Evolutionary conservation across 495 filamentous ascomycete species (phyloP).

Genomic region (Thermothielavioides terrestris): DNA sequence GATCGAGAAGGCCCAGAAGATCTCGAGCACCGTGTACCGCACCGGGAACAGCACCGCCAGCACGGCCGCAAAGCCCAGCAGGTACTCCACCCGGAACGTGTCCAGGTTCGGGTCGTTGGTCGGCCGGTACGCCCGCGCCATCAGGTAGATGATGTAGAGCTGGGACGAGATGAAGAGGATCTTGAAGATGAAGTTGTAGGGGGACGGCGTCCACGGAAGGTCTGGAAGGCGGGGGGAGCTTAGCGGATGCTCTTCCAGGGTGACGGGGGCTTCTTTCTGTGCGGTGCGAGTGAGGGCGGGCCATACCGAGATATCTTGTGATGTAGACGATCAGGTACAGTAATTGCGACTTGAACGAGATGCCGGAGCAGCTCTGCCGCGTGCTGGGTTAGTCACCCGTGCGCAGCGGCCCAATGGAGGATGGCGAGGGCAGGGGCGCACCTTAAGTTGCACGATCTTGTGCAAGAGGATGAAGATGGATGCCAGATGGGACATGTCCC

Average conservation of each 20-base stretch:
- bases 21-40: slow-evolving; percentile 62
- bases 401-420: neutral
- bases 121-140: slow-evolving; percentile 91
- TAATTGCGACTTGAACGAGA: slow-evolving; percentile 96
- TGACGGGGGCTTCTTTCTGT: neutral
- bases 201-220: slow-evolving; percentile 75
- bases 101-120: slow-evolving; percentile 93
- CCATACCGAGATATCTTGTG: slow-evolving; percentile 77
- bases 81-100: slow-evolving; percentile 91
- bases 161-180: slow-evolving; percentile 87
- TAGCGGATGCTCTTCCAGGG: neutral
- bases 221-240: slow-evolving; percentile 42
- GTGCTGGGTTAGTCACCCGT: slow-evolving; percentile 12
- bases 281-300: neutral
- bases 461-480: slow-evolving; percentile 92
- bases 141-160: slow-evolving; percentile 88
- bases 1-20: slow-evolving; percentile 93
- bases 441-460: slow-evolving; percentile 89
- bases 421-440: slow-evolving; percentile 33
- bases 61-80: slow-evolving; percentile 68
- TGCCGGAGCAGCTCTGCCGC: slow-evolving; percentile 88
- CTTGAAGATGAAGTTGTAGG: slow-evolving; percentile 93
- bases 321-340: slow-evolving; percentile 90
- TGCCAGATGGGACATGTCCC: slow-evolving; percentile 87
- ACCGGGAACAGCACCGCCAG: slow-evolving; percentile 80